Base-by-base conservation (phyloP, 768 basidiomycete genomes). In the Arthromyces matolae region DNA sequence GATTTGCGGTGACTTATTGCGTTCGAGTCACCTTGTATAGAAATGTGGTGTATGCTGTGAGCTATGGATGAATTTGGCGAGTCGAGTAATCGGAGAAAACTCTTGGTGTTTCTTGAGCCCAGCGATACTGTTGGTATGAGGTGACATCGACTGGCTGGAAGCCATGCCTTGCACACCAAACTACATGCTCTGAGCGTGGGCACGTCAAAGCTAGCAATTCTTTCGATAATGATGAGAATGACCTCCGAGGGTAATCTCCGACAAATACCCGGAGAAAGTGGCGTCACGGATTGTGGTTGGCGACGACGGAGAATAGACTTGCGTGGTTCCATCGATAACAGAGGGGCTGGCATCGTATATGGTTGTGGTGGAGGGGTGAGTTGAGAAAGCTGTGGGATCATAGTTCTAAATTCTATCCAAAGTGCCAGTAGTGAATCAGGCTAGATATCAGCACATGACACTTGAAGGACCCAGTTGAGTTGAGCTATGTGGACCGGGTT, bases 361-460 rank as follows among this genome's bases (percentile, higher is more conserved):
- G 37, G 27, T 47, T n/a, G 49, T 49, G 16, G 47, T 51, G 44
- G 35, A 47, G 44, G 19, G 34, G 19, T 39, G 36, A 46, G 27
- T 16, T 47, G 40, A 51, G 12, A 39, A 37, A 34, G 50, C 43
- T 49, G 42, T 55, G 50, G 54, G 47, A 55, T 55, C 54, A 55
- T 29, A 39, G 25, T 46, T 52, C 32, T 54, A 28, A 36, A 48
- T 42, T 37, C 46, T 49, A 44, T 45, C 35, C 35, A 51, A 48
- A 50, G 45, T 54, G 53, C 50, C 50, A 54, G 48, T 48, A 42
- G 47, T 51, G 39, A 46, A 55, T 55, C n/a, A n/a, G n/a, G n/a
- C n/a, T n/a, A n/a, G n/a, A n/a, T n/a, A n/a, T n/a, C 53, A 55
- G 50, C 53, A 55, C 53, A 55, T 55, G 53, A 51, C 53, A 54